Percentiles rank a stretch among this genome's conserved stretches.
phyloP scores from a whole-genome alignment of 805 yeast species.

The Yamadazyma akitaensis region DNA sequence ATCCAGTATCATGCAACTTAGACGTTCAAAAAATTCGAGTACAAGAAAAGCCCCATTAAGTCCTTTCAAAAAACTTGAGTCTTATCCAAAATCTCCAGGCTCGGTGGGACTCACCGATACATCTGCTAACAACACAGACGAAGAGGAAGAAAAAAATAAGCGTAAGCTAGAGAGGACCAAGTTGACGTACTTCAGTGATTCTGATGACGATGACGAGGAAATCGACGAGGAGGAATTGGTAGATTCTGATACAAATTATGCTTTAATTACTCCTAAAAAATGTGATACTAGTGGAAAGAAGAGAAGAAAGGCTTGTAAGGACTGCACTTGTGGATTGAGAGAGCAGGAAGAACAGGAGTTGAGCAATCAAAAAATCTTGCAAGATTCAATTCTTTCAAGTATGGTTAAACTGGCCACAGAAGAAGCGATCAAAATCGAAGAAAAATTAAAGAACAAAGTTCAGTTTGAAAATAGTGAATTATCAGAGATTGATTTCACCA shows the following conservation, averaged over 20 bases:
- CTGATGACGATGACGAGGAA: conserved; percentile 48
- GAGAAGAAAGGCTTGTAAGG: conserved; percentile 94
- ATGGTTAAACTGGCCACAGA: conserved; percentile 50
- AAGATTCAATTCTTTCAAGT: conserved; percentile 41
- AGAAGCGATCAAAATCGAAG: conserved; percentile 55
- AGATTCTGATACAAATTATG: conserved; percentile 23
- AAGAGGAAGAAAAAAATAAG: conserved; percentile 41
- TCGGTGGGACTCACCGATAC: conserved; percentile 43
- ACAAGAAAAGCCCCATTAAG: conserved; percentile 4
- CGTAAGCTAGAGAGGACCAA: conserved; percentile 46
- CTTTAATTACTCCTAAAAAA: conserved; percentile 55
- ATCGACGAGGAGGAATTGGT: conserved; percentile 38
- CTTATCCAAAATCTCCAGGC: conserved; percentile 5
- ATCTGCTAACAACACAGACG: conserved; percentile 39
- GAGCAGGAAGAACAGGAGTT: conserved; percentile 77
- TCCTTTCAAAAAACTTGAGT: conserved; percentile 1
- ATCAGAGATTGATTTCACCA: conserved; percentile 90
- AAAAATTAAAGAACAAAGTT: conserved; percentile 46
- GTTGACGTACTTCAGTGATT: conserved; percentile 52
- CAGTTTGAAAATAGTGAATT: conserved; percentile 64
- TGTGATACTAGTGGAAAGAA: conserved; percentile 55
- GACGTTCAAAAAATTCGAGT: conserved; percentile 7
- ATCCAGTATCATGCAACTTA: conserved; percentile 30
- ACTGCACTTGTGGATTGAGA: conserved; percentile 95
- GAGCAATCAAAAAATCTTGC: conserved; percentile 39